Conservation (phyloP, 192 early-diverging fungal genomes). For the Rhizophagus sp. region DNA sequence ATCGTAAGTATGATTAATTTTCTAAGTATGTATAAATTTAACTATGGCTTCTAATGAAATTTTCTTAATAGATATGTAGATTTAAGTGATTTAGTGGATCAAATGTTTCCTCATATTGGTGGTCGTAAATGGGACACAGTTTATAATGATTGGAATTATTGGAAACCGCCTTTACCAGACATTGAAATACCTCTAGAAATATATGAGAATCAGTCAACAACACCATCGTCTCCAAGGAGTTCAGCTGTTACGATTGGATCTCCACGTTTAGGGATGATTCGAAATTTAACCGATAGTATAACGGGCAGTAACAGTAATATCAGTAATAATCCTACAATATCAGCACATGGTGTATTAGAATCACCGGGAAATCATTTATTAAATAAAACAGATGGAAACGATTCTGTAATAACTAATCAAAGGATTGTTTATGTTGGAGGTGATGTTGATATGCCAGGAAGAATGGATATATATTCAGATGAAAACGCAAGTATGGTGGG, state of each 20-base stretch:
- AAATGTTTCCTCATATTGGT: constrained; percentile 82
- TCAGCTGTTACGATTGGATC: not conserved
- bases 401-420: not conserved
- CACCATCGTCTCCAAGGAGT: constrained; percentile 3
- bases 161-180: constrained; percentile 60
- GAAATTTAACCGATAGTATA: constrained; percentile 34
- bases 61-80: constrained; percentile 58
- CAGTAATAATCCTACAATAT: not conserved
- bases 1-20: constrained; percentile 53
- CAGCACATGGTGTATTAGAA: constrained; percentile 6
- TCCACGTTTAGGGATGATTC: constrained; percentile 38
- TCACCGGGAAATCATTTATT: not conserved
- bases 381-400: not conserved
- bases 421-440: constrained; percentile 1
- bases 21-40: not conserved
- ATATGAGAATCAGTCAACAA: constrained; percentile 19
- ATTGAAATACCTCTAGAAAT: constrained; percentile 48
- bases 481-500: not conserved
- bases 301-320: not conserved
- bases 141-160: constrained; percentile 86
- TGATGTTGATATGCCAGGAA: constrained; percentile 32
- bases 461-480: constrained; percentile 11
- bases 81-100: constrained; percentile 91
- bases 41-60: not conserved
- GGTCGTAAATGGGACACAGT: constrained; percentile 57